These are phyloP conservation scores for Trichoderma pleuroti DNA, from an alignment of 2,329 filamentous ascomycete species.

Conservation along the genomic window DNA sequence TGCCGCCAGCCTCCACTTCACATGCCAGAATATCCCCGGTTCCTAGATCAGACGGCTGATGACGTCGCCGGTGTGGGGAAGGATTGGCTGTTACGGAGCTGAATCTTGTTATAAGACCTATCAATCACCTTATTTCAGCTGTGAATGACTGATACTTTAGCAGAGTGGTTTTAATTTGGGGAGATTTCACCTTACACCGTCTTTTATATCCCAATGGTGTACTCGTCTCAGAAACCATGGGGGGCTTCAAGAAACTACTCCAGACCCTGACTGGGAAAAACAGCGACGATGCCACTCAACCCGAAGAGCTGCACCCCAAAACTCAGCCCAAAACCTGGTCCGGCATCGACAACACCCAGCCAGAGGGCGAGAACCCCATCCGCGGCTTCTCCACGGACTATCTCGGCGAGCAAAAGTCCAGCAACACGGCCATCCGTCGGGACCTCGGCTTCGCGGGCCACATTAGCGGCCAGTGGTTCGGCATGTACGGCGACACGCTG, in stretches of 20 bases:
- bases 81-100: neutral
- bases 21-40: neutral
- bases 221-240: neutral
- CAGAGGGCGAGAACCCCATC: conserved; percentile 34
- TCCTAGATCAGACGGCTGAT: neutral
- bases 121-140: neutral
- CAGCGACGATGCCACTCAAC: neutral
- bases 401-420: conserved; percentile 36
- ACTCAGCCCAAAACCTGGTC: neutral
- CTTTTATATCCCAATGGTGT: neutral
- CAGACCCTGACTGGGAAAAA: neutral
- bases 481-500: conserved; percentile 31
- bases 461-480: conserved; percentile 37
- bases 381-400: conserved; percentile 28
- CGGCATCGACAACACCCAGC: conserved; percentile 37
- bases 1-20: conserved; percentile 7
- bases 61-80: conserved; percentile 9
- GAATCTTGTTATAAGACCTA: neutral
- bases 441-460: conserved; percentile 38
- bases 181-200: accelerated
- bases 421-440: conserved; percentile 37
- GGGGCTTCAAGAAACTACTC: neutral
- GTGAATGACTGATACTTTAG: neutral
- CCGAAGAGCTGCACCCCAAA: neutral
- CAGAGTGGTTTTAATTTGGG: neutral